These are phyloP conservation scores for Tetrahymena malaccensis DNA, from an alignment of 73 alveolate genomes.

Conservation along the genomic window DNA sequence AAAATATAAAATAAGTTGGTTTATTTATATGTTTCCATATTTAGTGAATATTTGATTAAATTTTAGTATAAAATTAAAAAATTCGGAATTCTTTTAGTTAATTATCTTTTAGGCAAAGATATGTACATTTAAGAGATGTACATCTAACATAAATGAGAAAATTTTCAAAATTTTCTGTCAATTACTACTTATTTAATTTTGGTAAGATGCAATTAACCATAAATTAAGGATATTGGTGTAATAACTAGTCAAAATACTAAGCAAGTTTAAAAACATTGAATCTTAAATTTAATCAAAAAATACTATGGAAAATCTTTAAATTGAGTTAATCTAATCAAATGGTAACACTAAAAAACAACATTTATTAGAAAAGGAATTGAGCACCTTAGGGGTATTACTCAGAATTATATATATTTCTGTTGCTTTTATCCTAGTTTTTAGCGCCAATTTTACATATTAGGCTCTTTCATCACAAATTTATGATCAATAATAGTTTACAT, in stretches of 20 bases:
- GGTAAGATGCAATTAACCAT: background rate
- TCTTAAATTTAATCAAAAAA: too few relatives aligned
- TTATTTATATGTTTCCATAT: too few relatives aligned
- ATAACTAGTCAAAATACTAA: too few relatives aligned
- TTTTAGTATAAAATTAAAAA: too few relatives aligned
- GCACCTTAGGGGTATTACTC: background rate
- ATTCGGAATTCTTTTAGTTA: background rate
- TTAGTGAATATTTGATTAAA: too few relatives aligned
- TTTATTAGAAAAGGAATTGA: background rate
- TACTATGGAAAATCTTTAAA: background rate
- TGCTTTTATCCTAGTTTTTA: background rate
- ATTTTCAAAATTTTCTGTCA: background rate
- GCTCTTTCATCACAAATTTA: background rate
- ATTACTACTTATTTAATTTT: too few relatives aligned
- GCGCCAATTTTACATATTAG: background rate
- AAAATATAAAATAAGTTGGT: too few relatives aligned
- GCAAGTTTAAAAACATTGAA: background rate
- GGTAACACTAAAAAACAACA: background rate
- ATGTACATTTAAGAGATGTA: background rate
- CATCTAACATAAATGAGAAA: too few relatives aligned
- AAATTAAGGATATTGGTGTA: background rate
- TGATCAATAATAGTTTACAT: background rate
- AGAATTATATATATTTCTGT: background rate
- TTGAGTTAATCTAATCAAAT: background rate
- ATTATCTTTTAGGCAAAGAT: background rate